phyloP scores from a whole-genome alignment of 768 basidiomycete species.

The Leccinum olivaceopallidum region DNA sequence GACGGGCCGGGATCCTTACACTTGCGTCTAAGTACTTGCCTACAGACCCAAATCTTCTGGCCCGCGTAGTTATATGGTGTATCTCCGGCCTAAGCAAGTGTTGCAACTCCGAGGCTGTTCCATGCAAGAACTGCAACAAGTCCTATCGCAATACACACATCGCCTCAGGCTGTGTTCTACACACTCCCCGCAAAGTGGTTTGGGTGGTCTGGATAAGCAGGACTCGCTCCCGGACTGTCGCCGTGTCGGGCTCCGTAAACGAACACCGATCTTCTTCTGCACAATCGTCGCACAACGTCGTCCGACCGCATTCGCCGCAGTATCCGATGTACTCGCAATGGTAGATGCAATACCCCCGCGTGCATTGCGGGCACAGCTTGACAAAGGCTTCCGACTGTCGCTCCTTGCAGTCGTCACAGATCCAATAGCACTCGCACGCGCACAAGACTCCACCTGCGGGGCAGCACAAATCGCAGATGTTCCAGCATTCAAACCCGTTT shows the following conservation, averaged over 20 bases:
- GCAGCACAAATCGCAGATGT: conserved; percentile 20
- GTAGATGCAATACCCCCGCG: conserved; percentile 15
- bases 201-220: no score
- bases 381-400: conserved; percentile 6
- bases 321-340: conserved; percentile 26
- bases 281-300: conserved; percentile 28
- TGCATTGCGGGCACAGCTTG: conserved; percentile 23
- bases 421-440: conserved; percentile 21
- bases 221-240: conserved; percentile 10
- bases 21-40: no score
- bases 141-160: conserved; percentile 17
- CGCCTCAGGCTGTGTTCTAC: neutral
- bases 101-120: no score
- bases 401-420: conserved; percentile 25
- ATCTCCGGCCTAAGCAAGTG: no score
- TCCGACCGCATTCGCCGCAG: conserved; percentile 21
- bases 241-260: neutral
- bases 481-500: conserved; percentile 3
- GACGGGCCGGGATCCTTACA: no score
- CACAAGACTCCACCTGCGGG: conserved; percentile 23
- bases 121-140: conserved; percentile 17
- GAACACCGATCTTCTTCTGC: conserved; percentile 22
- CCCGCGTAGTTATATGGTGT: no score
- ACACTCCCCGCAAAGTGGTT: conserved; percentile 13
- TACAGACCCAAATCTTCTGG: no score